Evolutionary conservation across 2,329 filamentous ascomycete species (phyloP).

Genomic region (Trichoderma hamatum): DNA sequence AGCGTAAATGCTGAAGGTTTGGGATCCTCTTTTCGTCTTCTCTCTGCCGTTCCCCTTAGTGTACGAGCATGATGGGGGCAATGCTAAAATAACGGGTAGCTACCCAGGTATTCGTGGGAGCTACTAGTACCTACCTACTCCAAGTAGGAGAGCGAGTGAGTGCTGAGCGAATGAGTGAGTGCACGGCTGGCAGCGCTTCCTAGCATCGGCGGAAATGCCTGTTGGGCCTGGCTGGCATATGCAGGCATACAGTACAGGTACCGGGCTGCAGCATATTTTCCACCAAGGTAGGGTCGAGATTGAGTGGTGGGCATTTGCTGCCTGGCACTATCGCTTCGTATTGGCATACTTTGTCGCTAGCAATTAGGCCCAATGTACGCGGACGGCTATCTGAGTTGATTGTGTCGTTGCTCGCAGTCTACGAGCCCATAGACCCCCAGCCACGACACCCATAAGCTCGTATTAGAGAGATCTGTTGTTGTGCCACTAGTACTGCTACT

Average conservation of each 20-base stretch:
- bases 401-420: not conserved
- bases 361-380: not conserved
- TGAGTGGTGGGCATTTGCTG: not conserved
- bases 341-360: not conserved
- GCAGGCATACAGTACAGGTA: not conserved
- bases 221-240: not conserved
- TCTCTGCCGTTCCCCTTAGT: not conserved
- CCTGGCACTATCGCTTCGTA: not conserved
- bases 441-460: not conserved
- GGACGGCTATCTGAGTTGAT: not conserved
- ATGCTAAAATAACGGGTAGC: not conserved
- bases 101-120: not conserved
- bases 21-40: not conserved
- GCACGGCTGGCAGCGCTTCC: not conserved
- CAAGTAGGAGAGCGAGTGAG: too few relatives aligned
- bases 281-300: not conserved
- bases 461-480: not conserved
- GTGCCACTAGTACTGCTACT: not conserved
- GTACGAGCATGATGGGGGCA: not conserved
- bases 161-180: not conserved
- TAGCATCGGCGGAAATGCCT: not conserved
- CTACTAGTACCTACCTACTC: not conserved
- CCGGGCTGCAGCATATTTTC: not conserved
- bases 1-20: not conserved
- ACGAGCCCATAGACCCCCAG: not conserved